Evolutionary conservation across 192 early-diverging fungal genomes (phyloP).

Genomic region (Spinellus fusiger): DNA sequence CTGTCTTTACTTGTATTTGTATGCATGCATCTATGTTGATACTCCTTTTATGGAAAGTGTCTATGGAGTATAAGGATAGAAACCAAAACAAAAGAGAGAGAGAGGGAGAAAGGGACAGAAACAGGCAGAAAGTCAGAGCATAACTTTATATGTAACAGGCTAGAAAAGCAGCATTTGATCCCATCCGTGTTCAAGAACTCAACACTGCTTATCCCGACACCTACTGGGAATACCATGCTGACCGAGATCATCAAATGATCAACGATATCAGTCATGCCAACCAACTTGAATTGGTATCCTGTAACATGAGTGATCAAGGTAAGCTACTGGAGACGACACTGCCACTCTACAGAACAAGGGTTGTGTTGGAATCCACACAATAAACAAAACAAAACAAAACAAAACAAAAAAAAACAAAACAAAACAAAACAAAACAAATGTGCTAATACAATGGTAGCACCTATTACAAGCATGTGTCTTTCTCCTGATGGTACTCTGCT

Average conservation of each 20-base stretch:
- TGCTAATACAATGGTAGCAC: slow-evolving; percentile 25
- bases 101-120: not conserved
- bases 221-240: slow-evolving; percentile 55
- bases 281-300: slow-evolving; percentile 56
- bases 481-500: slow-evolving; percentile 82
- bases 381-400: no score
- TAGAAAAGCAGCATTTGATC: slow-evolving; percentile 40
- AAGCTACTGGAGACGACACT: no score
- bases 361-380: no score
- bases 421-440: not conserved
- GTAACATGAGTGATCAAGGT: slow-evolving; percentile 72
- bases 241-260: slow-evolving; percentile 49
- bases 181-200: slow-evolving; percentile 38
- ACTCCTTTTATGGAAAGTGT: no score
- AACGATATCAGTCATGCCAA: slow-evolving; percentile 62
- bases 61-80: no score
- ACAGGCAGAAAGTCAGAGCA: not conserved
- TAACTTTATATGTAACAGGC: not conserved
- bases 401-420: not conserved
- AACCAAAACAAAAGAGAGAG: not conserved
- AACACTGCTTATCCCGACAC: slow-evolving; percentile 53
- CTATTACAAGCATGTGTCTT: slow-evolving; percentile 79
- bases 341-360: no score
- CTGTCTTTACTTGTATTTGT: not conserved
- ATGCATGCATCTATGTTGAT: not conserved